These are phyloP conservation scores for Xylariaceae sp. DNA, from an alignment of 2,329 filamentous ascomycete genomes.

Conservation along the genomic window DNA sequence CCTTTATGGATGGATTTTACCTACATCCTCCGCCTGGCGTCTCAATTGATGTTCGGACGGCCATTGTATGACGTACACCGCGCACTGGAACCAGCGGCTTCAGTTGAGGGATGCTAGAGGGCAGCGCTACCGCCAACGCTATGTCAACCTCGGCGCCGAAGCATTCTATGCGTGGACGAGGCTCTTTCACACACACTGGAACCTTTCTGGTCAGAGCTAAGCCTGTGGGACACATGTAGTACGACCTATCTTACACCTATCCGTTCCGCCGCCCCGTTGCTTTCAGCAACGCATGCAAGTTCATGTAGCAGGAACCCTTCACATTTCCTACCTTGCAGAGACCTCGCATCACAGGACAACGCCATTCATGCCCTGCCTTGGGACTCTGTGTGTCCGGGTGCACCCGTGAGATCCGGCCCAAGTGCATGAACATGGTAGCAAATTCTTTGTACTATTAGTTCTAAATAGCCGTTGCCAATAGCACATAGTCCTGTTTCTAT, in stretches of 20 bases:
- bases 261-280: constrained; percentile 13
- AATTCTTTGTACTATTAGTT: constrained; percentile 1
- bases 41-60: constrained; percentile 3
- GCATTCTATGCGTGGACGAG: neutral
- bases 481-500: neutral
- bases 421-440: neutral
- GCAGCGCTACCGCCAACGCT: constrained; percentile 9
- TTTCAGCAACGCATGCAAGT: constrained; percentile 10
- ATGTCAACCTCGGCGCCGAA: constrained; percentile 11
- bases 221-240: constrained; percentile 11
- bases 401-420: constrained; percentile 6
- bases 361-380: constrained; percentile 9
- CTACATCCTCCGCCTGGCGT: neutral
- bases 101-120: constrained; percentile 1
- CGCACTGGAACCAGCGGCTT: constrained; percentile 5
- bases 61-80: constrained; percentile 18
- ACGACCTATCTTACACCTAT: constrained; percentile 7
- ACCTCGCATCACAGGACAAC: constrained; percentile 26
- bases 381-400: constrained; percentile 4
- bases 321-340: constrained; percentile 18
- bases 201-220: constrained; percentile 13
- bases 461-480: neutral
- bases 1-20: constrained; percentile 6
- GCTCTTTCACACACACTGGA: constrained; percentile 12
- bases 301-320: neutral